Base-by-base conservation (phyloP, 768 basidiomycete genomes). In the Leccinum incarnatum region DNA sequence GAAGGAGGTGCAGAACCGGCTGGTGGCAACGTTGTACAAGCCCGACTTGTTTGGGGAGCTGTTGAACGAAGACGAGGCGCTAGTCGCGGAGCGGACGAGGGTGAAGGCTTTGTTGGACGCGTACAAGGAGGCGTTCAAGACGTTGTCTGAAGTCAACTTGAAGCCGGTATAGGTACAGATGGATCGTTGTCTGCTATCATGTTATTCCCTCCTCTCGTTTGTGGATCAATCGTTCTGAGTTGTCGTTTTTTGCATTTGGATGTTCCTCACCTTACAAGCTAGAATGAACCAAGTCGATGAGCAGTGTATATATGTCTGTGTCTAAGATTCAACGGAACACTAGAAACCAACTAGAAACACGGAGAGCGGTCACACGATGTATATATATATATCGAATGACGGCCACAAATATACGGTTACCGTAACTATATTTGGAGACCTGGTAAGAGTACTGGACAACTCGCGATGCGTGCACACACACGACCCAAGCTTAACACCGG, bases 61-160 rank as follows among this genome's bases (percentile, higher is more conserved):
- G 76, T 75, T 99, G 67, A 90, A 93, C 67, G 97, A 99, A 76
- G 97, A 99, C 69, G 95, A 98, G 76, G 86, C 90, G 60, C 78
- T 98, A 53, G 95, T 97, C 49, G 91, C 92, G 47, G 97, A 99
- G 77, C 81, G 97, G 55, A 82, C 92, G 61, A 81, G 97, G 70
- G 91, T 99, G 19, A 98, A 98, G 82, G 88, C 93, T 2, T 73
- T 98, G 53, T 78, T 99, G 66, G 94, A 98, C 69, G 96, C 96
- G 15, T 99, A 99, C 76, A 95, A 89, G 80, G 95, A 91, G 46
- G 92, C 92, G 51, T 94, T 94, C 75, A 93, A 89, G 75, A 93
- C 83, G 17, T 76, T 94, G 25, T 89, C 91, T 3, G 92, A 94
- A 65, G 86, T 94, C 54, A 89, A 82, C 67, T 71, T 94, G 65